Percentiles rank a stretch among this genome's conserved stretches.
phyloP scores from a whole-genome alignment of 2,329 filamentous ascomycete species.

The Colletotrichum karsti region DNA sequence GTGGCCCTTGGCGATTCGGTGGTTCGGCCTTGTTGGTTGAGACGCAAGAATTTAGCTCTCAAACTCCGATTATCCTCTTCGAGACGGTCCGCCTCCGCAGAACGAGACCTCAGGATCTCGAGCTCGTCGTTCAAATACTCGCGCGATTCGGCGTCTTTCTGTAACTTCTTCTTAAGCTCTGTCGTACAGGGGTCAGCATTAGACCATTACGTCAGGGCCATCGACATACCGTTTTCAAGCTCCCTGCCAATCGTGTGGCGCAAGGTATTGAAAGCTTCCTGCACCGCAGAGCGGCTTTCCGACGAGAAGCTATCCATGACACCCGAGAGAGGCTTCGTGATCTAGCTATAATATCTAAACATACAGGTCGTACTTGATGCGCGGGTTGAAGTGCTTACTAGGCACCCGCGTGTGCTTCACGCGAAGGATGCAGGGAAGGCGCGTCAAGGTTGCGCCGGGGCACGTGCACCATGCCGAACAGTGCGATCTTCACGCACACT shows the following conservation, averaged over 20 bases:
- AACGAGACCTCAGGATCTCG: slow-evolving; percentile 39
- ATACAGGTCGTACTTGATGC: not conserved
- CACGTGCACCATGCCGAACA: not conserved
- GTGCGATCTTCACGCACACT: not conserved
- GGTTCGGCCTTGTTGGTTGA: slow-evolving; percentile 32
- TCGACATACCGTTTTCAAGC: slow-evolving; percentile 43
- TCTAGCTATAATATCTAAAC: not conserved
- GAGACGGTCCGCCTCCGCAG: slow-evolving; percentile 43
- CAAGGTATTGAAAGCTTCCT: slow-evolving; percentile 47
- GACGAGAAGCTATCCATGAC: slow-evolving; percentile 50
- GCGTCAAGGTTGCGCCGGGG: not conserved
- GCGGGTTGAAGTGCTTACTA: not conserved
- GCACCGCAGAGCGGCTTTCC: slow-evolving; percentile 47
- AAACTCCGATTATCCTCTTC: slow-evolving; percentile 53
- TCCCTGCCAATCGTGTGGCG: slow-evolving; percentile 50
- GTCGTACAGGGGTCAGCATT: slow-evolving; percentile 27
- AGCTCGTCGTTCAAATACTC: slow-evolving; percentile 39
- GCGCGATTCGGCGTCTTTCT: not conserved
- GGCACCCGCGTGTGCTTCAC: not conserved
- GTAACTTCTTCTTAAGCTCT: slow-evolving; percentile 37
- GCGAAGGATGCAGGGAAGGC: not conserved
- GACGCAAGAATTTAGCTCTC: slow-evolving; percentile 42
- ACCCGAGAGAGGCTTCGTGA: not conserved
- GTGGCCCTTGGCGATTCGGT: not conserved
- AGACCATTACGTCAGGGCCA: slow-evolving; percentile 31